A percentile compares a stretch with the other conserved stretches of the same genome.
These are phyloP conservation scores for Phialophora chinensis DNA, from an alignment of 2,329 filamentous ascomycete genomes.

Conservation along the genomic window DNA sequence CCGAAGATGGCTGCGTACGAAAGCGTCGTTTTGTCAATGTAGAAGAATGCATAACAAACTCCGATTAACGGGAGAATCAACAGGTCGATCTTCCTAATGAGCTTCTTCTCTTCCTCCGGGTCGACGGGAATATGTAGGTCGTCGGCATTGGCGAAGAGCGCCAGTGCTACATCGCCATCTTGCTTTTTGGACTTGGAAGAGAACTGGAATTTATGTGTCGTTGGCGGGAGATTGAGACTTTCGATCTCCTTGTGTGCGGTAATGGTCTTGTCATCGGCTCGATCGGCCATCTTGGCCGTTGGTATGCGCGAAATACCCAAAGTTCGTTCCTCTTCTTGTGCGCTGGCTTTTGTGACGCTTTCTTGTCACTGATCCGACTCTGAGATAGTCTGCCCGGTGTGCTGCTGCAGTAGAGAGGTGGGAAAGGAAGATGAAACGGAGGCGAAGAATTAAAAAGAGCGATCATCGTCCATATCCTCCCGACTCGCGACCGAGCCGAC, in stretches of 20 bases:
- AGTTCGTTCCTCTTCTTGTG: neutral
- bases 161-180: slow-evolving; percentile 59
- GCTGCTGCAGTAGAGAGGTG: neutral
- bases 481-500: slow-evolving; percentile 8
- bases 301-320: neutral
- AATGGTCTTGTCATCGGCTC: slow-evolving; percentile 28
- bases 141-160: slow-evolving; percentile 56
- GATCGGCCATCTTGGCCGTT: slow-evolving; percentile 21
- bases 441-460: neutral
- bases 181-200: slow-evolving; percentile 33
- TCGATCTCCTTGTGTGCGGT: slow-evolving; percentile 31
- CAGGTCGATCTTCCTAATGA: slow-evolving; percentile 63
- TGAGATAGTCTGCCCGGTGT: neutral
- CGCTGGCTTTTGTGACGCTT: neutral
- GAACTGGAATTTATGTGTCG: slow-evolving; percentile 35
- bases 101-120: slow-evolving; percentile 53
- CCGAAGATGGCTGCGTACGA: slow-evolving; percentile 69
- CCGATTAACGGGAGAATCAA: slow-evolving; percentile 65
- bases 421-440: neutral
- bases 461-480: slow-evolving; percentile 11
- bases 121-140: slow-evolving; percentile 56
- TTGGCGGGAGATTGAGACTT: slow-evolving; percentile 24
- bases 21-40: slow-evolving; percentile 48
- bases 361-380: neutral
- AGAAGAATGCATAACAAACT: slow-evolving; percentile 62